These are phyloP conservation scores for Durio zibethinus DNA, from an alignment of 345 rosid genomes.

Conservation along the genomic window DNA sequence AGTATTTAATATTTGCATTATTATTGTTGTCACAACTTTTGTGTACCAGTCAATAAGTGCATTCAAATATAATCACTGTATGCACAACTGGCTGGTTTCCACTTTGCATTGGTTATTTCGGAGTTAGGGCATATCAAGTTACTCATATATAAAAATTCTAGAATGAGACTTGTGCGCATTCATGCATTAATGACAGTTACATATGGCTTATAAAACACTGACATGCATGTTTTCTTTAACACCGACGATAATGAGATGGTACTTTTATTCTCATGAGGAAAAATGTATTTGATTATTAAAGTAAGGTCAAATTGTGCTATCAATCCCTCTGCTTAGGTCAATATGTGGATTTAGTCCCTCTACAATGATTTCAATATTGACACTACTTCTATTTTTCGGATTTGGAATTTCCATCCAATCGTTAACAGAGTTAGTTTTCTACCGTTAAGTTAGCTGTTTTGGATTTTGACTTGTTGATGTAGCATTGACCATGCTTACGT, in stretches of 20 bases:
- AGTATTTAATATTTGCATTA: background rate
- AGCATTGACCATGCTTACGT: no score
- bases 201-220: background rate
- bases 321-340: no score
- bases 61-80: background rate
- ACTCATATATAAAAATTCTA: background rate
- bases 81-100: background rate
- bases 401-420: no score
- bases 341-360: no score
- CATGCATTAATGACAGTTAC: background rate
- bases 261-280: background rate
- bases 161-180: background rate
- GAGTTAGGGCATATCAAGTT: background rate
- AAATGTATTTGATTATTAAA: background rate
- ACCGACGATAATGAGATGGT: background rate
- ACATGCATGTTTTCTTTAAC: background rate
- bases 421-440: no score
- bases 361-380: no score
- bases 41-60: background rate
- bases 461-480: no score
- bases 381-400: no score
- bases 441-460: no score
- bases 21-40: conserved; percentile 3
- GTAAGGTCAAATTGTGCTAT: no score
- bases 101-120: background rate